Percentiles rank a stretch among this genome's conserved stretches.
Conservation (phyloP, 352 stramenopile species). For the Globisporangium spiculum region DNA sequence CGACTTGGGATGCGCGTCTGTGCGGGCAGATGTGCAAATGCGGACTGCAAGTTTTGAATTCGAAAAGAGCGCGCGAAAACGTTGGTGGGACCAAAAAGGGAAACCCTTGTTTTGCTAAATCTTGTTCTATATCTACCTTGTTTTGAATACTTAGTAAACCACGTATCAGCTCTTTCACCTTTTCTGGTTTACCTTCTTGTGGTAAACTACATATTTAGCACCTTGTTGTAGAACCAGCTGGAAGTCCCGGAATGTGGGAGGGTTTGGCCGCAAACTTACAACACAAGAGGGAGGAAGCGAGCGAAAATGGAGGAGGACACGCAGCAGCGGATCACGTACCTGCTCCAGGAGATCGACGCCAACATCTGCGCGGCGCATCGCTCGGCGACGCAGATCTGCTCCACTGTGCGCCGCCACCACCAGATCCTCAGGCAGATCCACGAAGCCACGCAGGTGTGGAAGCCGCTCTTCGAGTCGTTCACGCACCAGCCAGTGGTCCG, state of each 20-base stretch:
- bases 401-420: constrained; percentile 65
- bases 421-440: constrained; percentile 76
- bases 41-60: constrained; percentile 21
- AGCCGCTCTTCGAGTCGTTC: constrained; percentile 74
- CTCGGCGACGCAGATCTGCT: constrained; percentile 74
- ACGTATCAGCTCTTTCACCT: not conserved
- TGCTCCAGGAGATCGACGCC: constrained; percentile 83
- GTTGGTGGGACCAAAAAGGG: constrained; percentile 4
- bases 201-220: not conserved
- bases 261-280: not conserved
- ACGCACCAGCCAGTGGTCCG: constrained; percentile 43
- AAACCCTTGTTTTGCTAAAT: constrained; percentile 16
- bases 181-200: not conserved
- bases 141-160: not conserved
- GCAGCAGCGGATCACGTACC: constrained; percentile 80
- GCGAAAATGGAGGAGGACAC: constrained; percentile 64
- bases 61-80: constrained; percentile 19
- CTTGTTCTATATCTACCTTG: not conserved
- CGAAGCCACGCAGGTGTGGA: constrained; percentile 70
- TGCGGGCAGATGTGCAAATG: constrained; percentile 1
- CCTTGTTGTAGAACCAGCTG: not conserved
- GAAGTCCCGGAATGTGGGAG: not conserved
- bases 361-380: constrained; percentile 78
- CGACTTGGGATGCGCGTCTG: not conserved
- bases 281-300: constrained; percentile 1